Conservation (phyloP, 495 filamentous ascomycete species). For the Penicillium egyptiacum region DNA sequence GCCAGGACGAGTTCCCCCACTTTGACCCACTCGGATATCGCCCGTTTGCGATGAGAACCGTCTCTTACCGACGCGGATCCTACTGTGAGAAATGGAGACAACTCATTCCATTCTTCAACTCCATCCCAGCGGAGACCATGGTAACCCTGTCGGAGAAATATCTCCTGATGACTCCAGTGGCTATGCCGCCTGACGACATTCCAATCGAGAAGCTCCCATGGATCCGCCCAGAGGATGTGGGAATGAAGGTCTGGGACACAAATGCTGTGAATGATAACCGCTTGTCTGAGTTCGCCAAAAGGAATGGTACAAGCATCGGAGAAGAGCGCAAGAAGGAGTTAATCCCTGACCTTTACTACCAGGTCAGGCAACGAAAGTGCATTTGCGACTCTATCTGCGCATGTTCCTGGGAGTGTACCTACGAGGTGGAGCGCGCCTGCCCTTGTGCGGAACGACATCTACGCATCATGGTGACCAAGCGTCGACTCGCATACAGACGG, state of each 20-base stretch:
- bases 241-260: constrained; percentile 8
- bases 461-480: constrained; percentile 30
- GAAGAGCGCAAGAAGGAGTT: constrained; percentile 34
- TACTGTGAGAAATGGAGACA: constrained; percentile 36
- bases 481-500: constrained; percentile 15
- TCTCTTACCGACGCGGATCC: constrained; percentile 17
- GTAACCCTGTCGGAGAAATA: constrained; percentile 40
- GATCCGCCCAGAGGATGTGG: constrained; percentile 18
- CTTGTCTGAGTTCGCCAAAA: constrained; percentile 30
- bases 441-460: constrained; percentile 41
- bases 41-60: constrained; percentile 23
- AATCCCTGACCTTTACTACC: constrained; percentile 18
- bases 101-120: constrained; percentile 26
- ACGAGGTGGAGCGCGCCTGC: constrained; percentile 29
- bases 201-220: constrained; percentile 28
- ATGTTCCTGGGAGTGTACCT: constrained; percentile 37
- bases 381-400: constrained; percentile 35
- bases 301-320: constrained; percentile 37
- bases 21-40: constrained; percentile 40
- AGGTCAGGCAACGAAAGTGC: constrained; percentile 36
- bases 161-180: constrained; percentile 24
- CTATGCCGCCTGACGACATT: constrained; percentile 16
- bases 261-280: constrained; percentile 35
- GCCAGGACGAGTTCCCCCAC: constrained; percentile 4
- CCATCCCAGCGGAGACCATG: constrained; percentile 31